Evolutionary conservation across 2,329 filamentous ascomycete genomes (phyloP), one percentile per base, ranked within the genome.

Genomic region (Cordyceps cicadae): DNA sequence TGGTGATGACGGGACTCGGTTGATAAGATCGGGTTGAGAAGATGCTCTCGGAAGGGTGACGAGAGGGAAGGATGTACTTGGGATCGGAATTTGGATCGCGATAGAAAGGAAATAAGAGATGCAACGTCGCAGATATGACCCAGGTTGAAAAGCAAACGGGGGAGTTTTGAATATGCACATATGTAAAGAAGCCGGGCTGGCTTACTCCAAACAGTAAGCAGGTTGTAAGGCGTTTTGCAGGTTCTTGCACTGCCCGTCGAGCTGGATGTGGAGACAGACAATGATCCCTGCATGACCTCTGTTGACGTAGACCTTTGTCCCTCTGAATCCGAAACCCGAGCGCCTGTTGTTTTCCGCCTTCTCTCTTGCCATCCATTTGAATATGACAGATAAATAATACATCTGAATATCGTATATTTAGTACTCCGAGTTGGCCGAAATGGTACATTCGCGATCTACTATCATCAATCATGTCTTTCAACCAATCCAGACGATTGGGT

Each of bases 141-240:
- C 2, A 37, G 34, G 34, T 3, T 14, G 15, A 57, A 15, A 43
- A 6, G 8, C 29, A 37, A 48, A 43, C 48, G 48, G 39, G 48
- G 56, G 15, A 51, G 49, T 17, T 43, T 8, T 17, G 26, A 52
- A 50, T 39, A 50, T 26, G 17, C 45, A 46, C 12, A 50, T 39
- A 50, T 26, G 17, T 45, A 46, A 17, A 15, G 46, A 21, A 7
- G 21, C 21, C 48, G 48, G 56, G 9, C 11, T 52, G 21, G 56
- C 48, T 26, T 59, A 59, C 56, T 52, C 21, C 6, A 59, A 43
- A n/a, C 17, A 59, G 56, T 59, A 59, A 51, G 48, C 56, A 59
- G 32, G 34, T 58, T 58, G 55, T 21, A 14, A 41, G 54, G 46
- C 54, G 56, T 56, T 56, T 55, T 46, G 15, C 17, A 43, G 7